These are phyloP conservation scores for Rhizopogon sp. DNA, from an alignment of 768 basidiomycete species.

Conservation along the genomic window DNA sequence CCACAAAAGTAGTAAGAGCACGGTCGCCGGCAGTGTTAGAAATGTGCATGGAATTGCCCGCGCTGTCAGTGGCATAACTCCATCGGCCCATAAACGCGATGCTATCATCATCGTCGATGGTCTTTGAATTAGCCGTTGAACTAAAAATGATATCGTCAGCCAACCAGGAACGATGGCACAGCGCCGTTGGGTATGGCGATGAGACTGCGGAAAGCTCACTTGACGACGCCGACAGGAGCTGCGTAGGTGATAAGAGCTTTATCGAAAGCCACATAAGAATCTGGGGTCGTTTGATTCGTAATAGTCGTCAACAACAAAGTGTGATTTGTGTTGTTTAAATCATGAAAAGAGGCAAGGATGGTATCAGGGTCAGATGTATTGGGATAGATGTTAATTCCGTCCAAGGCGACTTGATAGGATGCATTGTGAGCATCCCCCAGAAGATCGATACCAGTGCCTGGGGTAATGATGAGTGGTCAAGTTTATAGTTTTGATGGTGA, in stretches of 20 bases:
- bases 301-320: constrained; percentile 50
- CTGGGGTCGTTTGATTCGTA: constrained; percentile 23
- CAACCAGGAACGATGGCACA: constrained; percentile 3
- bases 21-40: constrained; percentile 41
- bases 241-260: constrained; percentile 45
- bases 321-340: constrained; percentile 47
- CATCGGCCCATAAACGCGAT: constrained; percentile 55
- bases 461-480: neutral
- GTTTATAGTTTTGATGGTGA: neutral
- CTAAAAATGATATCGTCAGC: constrained; percentile 24
- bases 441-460: constrained; percentile 65
- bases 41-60: constrained; percentile 25
- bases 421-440: constrained; percentile 45
- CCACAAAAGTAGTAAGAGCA: constrained; percentile 39
- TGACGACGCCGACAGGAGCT: constrained; percentile 24
- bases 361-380: constrained; percentile 22
- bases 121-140: constrained; percentile 29
- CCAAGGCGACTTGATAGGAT: constrained; percentile 46
- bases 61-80: constrained; percentile 34
- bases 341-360: constrained; percentile 45
- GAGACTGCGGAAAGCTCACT: constrained; percentile 25
- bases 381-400: constrained; percentile 33
- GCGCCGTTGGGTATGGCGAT: neutral
- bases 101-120: constrained; percentile 36
- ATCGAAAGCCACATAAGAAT: constrained; percentile 50